These are phyloP conservation scores for Penicillium occitanis DNA, from an alignment of 2,329 filamentous ascomycete species.

Conservation along the genomic window DNA sequence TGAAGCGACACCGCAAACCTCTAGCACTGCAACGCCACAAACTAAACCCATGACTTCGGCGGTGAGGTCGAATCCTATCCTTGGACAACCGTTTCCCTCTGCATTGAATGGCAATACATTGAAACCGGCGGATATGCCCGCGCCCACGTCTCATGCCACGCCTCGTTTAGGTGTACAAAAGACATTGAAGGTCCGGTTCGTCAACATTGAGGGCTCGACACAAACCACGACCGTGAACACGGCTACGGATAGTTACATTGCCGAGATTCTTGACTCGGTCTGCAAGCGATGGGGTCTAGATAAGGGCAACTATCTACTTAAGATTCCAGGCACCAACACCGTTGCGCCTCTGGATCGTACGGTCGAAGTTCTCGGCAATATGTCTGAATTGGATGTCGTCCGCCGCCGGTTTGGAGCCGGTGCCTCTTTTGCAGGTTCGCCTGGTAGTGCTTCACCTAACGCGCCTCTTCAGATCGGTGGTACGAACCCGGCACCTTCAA, in stretches of 20 bases:
- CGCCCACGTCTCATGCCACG: constrained; percentile 46
- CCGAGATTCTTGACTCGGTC: constrained; percentile 64
- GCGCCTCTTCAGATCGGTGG: constrained; percentile 59
- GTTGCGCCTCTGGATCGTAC: constrained; percentile 64
- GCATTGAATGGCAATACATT: constrained; percentile 47
- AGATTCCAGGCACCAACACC: constrained; percentile 63
- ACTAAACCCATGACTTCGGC: constrained; percentile 29
- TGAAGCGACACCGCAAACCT: constrained; percentile 29
- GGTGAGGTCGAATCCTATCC: constrained; percentile 41
- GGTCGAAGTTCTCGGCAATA: constrained; percentile 61
- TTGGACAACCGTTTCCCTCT: constrained; percentile 48
- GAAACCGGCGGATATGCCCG: constrained; percentile 49
- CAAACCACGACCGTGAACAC: constrained; percentile 57
- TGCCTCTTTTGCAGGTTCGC: constrained; percentile 57
- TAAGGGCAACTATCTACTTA: constrained; percentile 62
- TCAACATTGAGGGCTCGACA: constrained; percentile 58
- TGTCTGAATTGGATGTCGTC: constrained; percentile 61
- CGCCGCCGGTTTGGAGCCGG: constrained; percentile 63
- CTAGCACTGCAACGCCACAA: constrained; percentile 25
- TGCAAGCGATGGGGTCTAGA: constrained; percentile 64
- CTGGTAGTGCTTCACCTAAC: constrained; percentile 63
- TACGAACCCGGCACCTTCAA: constrained; percentile 31
- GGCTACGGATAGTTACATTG: constrained; percentile 65
- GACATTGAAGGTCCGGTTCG: constrained; percentile 60
- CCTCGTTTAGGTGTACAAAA: constrained; percentile 59